A percentile compares a stretch with the other conserved stretches of the same genome.
Conservation (phyloP, 805 yeast species). For the Maudiozyma turicensis region DNA sequence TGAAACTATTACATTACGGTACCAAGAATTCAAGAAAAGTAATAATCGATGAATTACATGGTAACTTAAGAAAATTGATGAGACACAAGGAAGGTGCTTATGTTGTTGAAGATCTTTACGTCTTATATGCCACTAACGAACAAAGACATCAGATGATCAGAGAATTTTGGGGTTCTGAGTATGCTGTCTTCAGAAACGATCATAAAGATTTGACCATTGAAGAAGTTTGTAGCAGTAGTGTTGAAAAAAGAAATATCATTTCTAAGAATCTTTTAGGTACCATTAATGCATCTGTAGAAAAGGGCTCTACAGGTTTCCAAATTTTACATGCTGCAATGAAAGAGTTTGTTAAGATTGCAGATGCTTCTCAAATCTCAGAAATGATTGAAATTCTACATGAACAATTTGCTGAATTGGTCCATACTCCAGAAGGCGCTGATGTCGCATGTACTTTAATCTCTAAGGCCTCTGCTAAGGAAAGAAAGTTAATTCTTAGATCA, state of each 20-base stretch:
- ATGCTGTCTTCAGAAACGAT: conserved; percentile 76
- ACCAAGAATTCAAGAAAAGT: conserved; percentile 66
- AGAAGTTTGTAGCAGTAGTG: conserved; percentile 54
- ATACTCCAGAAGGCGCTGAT: conserved; percentile 88
- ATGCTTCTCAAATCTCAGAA: conserved; percentile 57
- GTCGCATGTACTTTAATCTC: conserved; percentile 80
- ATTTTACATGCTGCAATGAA: conserved; percentile 93
- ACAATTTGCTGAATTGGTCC: conserved; percentile 89
- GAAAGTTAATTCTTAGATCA: conserved; percentile 64
- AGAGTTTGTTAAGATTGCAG: conserved; percentile 69
- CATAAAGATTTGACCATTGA: conserved; percentile 53
- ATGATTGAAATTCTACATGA: conserved; percentile 76
- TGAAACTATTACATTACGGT: conserved; percentile 88
- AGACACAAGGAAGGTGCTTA: conserved; percentile 97
- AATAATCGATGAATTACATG: conserved; percentile 79
- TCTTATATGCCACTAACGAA: conserved; percentile 71
- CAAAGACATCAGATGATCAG: conserved; percentile 87
- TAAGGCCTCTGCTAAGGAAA: conserved; percentile 82
- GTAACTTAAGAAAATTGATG: conserved; percentile 83
- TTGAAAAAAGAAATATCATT: conserved; percentile 71
- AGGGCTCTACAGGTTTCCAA: conserved; percentile 94
- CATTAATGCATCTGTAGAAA: conserved; percentile 82
- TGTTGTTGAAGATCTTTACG: conserved; percentile 87
- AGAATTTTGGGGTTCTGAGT: conserved; percentile 95
- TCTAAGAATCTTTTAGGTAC: conserved; percentile 71